Evolutionary conservation across 371 early-diverging fungal species (phyloP).

Genomic region (Haplosporangium sp.): DNA sequence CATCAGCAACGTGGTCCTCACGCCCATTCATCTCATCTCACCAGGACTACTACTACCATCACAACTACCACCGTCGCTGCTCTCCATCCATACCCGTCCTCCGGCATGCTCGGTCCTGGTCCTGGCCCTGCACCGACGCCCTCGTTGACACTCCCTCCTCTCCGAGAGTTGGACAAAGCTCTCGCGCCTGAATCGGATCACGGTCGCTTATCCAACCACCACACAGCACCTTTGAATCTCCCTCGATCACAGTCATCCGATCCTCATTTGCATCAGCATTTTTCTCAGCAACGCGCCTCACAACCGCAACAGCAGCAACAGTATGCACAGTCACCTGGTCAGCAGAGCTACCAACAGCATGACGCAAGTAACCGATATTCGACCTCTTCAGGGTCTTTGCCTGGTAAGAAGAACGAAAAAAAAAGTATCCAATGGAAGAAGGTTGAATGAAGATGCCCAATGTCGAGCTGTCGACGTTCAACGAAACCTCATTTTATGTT

Average conservation of each 20-base stretch:
- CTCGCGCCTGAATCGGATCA: conserved; percentile 33
- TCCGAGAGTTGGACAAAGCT: conserved; percentile 36
- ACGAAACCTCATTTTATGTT: no score
- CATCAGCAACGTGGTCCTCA: no score
- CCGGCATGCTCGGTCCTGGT: conserved; percentile 51
- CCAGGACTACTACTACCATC: background rate
- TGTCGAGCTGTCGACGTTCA: no score
- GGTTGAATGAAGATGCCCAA: no score
- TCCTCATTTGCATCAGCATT: conserved; percentile 48
- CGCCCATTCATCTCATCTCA: no score
- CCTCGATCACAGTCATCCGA: conserved; percentile 46
- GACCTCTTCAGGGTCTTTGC: conserved; percentile 13
- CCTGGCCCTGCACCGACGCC: conserved; percentile 47
- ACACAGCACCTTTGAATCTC: conserved; percentile 8
- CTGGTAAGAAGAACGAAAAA: conserved; percentile 19
- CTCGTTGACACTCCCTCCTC: conserved; percentile 40
- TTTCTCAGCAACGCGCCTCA: conserved; percentile 28
- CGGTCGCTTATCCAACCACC: conserved; percentile 10
- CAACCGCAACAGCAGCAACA: conserved; percentile 12
- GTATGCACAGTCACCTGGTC: conserved; percentile 6
- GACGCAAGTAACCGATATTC: conserved; percentile 16
- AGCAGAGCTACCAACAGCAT: conserved; percentile 18
- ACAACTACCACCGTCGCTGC: background rate
- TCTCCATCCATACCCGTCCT: background rate
- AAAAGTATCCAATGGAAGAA: no score